Evolutionary conservation across 1,284 basidiomycete species (phyloP).

Genomic region (Apiotrichum akiyoshidainum): DNA sequence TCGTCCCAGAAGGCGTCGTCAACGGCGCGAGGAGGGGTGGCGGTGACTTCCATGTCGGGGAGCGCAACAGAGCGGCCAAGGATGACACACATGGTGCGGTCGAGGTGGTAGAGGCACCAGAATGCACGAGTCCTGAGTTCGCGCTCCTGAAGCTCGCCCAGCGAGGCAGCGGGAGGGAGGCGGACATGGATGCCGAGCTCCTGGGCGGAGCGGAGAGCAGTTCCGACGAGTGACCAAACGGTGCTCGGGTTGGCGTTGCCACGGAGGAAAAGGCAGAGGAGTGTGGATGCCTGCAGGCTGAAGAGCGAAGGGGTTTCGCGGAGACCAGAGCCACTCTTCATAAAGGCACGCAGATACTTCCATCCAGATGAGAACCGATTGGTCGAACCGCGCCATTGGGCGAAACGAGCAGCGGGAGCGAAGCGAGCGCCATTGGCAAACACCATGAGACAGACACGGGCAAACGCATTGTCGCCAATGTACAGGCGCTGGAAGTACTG

Average conservation of each 20-base stretch:
- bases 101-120: constrained; percentile 55
- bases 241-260: constrained; percentile 64
- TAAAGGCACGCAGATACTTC: constrained; percentile 67
- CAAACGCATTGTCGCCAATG: constrained; percentile 58
- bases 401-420: constrained; percentile 3
- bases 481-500: constrained; percentile 60
- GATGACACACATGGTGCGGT: constrained; percentile 55
- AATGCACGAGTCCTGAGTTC: constrained; percentile 1
- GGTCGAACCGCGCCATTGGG: background rate
- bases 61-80: constrained; percentile 41
- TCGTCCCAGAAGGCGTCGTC: constrained; percentile 27
- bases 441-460: constrained; percentile 64
- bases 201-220: constrained; percentile 62
- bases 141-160: constrained; percentile 1
- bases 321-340: constrained; percentile 56
- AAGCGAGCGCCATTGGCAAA: constrained; percentile 70
- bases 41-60: constrained; percentile 77
- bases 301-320: constrained; percentile 61
- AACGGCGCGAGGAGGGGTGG: constrained; percentile 66
- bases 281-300: constrained; percentile 64
- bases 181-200: constrained; percentile 51
- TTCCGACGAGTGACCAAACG: constrained; percentile 66
- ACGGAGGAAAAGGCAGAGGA: constrained; percentile 51
- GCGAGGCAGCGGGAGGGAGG: background rate
- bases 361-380: constrained; percentile 61